These are phyloP conservation scores for Dissoconium aciculare DNA, from an alignment of 2,329 filamentous ascomycete species.

Conservation along the genomic window DNA sequence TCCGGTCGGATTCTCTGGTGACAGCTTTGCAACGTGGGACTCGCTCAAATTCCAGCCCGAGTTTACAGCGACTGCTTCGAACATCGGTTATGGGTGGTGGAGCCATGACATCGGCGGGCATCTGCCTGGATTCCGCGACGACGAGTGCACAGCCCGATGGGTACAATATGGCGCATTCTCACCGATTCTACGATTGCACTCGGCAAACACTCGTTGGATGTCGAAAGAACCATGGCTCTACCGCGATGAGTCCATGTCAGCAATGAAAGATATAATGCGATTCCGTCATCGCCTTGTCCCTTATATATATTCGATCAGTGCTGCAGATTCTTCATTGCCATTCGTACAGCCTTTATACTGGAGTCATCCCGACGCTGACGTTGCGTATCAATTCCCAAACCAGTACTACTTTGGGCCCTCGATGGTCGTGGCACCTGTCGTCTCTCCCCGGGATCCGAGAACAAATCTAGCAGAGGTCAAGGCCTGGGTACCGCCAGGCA, in stretches of 20 bases:
- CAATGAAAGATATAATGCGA: slow-evolving; percentile 36
- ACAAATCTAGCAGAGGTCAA: slow-evolving; percentile 36
- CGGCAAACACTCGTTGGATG: slow-evolving; percentile 41
- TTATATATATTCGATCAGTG: slow-evolving; percentile 46
- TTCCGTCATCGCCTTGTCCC: slow-evolving; percentile 46
- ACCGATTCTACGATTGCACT: slow-evolving; percentile 47
- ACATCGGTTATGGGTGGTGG: slow-evolving; percentile 56
- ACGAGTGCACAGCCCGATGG: slow-evolving; percentile 46
- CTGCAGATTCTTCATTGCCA: slow-evolving; percentile 32
- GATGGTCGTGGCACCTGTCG: slow-evolving; percentile 43
- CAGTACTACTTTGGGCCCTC: slow-evolving; percentile 45
- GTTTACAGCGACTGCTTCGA: slow-evolving; percentile 50
- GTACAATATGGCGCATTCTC: slow-evolving; percentile 47
- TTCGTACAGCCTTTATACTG: slow-evolving; percentile 50
- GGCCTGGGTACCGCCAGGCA: slow-evolving; percentile 42
- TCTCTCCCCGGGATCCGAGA: slow-evolving; percentile 32
- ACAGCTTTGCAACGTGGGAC: slow-evolving; percentile 45
- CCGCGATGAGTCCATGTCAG: slow-evolving; percentile 5
- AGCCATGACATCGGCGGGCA: slow-evolving; percentile 55
- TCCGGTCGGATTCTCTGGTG: slow-evolving; percentile 50
- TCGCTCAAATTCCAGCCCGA: slow-evolving; percentile 50
- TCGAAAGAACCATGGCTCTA: slow-evolving; percentile 47
- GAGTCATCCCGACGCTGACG: slow-evolving; percentile 37
- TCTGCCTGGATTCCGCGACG: slow-evolving; percentile 40
- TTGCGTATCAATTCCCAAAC: slow-evolving; percentile 43